Evolutionary conservation across 805 yeast genomes (phyloP), one percentile per base, ranked within the genome.

Genomic region (Yarrowia porcina): DNA sequence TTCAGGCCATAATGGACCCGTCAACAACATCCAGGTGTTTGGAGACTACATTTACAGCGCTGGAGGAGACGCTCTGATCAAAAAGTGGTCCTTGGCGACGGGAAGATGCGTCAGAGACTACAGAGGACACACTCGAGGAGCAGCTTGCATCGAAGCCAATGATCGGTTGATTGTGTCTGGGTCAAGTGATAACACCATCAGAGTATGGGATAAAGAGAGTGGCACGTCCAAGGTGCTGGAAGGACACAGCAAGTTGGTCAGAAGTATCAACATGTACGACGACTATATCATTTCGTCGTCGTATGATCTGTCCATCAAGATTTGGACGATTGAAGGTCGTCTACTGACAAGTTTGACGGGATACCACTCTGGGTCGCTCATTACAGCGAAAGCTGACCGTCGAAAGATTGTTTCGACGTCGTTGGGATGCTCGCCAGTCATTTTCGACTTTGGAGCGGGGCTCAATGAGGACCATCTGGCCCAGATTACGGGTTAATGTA

Each of bases 211-310:
- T 71, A 76, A 89, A 63, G 79, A 82, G 59, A 84, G 88, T 7
- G 89, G 91, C 69, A 81, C 83, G 67, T 89, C 96, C 15, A 79
- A 83, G 60, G 82, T 85, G 2, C 87, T 89, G 74, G 74, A 75
- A 45, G 96, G 96, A 2, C 98, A 92, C 72, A 83, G 86, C 59
- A 92, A 91, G 1, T 93, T 90, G 72, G 94, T 92, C 11, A 92
- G 93, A 73, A 69, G 77, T 7, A 64, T 75, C 18, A 69, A 69
- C 56, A 21, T 75, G 10, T 50, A 50, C 27, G 67, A 69, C 15
- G 61, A 67, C 42, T 63, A 52, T 57, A 71, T 75, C 18, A 68
- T 74, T 5, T 72, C 77, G 6, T 77, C 74, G 30, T 69, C 74
- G 15, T 74, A 76, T 61, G 78, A 75, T 64, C 68, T 69, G 60